A percentile compares a stretch with the other conserved stretches of the same genome.
Conservation (phyloP, 371 early-diverging fungal genomes). For the Conidiobolus incongruus region DNA sequence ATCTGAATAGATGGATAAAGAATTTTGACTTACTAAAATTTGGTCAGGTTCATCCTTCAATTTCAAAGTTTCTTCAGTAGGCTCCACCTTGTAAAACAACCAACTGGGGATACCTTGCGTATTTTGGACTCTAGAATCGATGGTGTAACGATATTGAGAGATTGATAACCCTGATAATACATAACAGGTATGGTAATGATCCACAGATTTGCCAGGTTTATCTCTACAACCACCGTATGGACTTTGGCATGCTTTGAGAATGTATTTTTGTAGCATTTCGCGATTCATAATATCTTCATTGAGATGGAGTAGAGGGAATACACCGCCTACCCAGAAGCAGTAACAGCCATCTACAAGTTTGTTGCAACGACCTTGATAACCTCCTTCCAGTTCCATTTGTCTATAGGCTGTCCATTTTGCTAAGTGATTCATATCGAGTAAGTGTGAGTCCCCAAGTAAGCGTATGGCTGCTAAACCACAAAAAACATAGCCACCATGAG, state of each 20-base stretch:
- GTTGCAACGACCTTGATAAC: conserved; percentile 90
- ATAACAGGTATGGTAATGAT: conserved; percentile 93
- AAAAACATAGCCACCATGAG: conserved; percentile 93
- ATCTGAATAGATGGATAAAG: neutral
- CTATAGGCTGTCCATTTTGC: conserved; percentile 51
- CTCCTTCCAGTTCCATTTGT: conserved; percentile 83
- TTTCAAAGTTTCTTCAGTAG: conserved; percentile 23
- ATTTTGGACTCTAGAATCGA: neutral
- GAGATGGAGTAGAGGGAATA: conserved; percentile 51
- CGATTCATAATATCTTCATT: conserved; percentile 5
- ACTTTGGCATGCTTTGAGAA: conserved; percentile 68
- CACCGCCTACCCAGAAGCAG: conserved; percentile 88
- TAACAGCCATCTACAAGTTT: conserved; percentile 97
- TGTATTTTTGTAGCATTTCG: conserved; percentile 64
- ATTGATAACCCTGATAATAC: conserved; percentile 66
- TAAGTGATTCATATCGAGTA: conserved; percentile 34
- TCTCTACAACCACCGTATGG: conserved; percentile 67
- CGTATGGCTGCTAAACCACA: conserved; percentile 83
- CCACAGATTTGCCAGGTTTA: conserved; percentile 68
- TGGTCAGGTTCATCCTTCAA: conserved; percentile 14
- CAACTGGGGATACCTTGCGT: conserved; percentile 8
- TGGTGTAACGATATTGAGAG: conserved; percentile 17
- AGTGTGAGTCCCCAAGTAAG: conserved; percentile 36
- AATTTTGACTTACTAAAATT: conserved; percentile 1
- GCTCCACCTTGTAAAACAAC: conserved; percentile 11